Evolutionary conservation across 148 eudicot species (phyloP).

Genomic region (Amaranthus hypochondriacus): DNA sequence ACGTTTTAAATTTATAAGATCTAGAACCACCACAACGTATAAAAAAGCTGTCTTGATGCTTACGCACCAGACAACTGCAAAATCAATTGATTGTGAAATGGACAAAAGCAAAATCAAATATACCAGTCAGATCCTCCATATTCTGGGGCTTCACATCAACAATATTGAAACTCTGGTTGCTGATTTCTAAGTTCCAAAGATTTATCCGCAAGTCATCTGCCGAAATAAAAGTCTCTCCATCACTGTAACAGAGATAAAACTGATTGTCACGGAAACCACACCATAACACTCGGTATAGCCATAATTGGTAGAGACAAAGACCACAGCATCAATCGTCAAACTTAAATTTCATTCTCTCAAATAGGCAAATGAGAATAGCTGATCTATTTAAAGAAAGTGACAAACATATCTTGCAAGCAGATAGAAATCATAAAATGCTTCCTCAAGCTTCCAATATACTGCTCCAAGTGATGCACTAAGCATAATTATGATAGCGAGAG

Average conservation of each 20-base stretch:
- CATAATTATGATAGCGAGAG: too few relatives aligned
- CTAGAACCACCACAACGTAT: too few relatives aligned
- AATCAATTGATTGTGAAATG: neutral
- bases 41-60: too few relatives aligned
- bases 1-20: too few relatives aligned
- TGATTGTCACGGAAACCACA: conserved; percentile 6
- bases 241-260: conserved; percentile 41
- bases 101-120: neutral
- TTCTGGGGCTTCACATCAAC: conserved; percentile 81
- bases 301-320: neutral
- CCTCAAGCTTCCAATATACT: too few relatives aligned
- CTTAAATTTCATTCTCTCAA: neutral
- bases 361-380: neutral
- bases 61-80: too few relatives aligned
- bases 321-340: neutral
- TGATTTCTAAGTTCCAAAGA: conserved; percentile 81
- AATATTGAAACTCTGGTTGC: conserved; percentile 83
- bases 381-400: conserved; percentile 2
- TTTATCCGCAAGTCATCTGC: conserved; percentile 85
- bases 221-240: conserved; percentile 85
- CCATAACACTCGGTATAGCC: neutral
- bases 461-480: too few relatives aligned
- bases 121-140: conserved; percentile 89
- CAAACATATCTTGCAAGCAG: neutral
- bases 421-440: neutral